These are phyloP conservation scores for Lentinula guzmanii DNA, from an alignment of 768 basidiomycete genomes.

Conservation along the genomic window DNA sequence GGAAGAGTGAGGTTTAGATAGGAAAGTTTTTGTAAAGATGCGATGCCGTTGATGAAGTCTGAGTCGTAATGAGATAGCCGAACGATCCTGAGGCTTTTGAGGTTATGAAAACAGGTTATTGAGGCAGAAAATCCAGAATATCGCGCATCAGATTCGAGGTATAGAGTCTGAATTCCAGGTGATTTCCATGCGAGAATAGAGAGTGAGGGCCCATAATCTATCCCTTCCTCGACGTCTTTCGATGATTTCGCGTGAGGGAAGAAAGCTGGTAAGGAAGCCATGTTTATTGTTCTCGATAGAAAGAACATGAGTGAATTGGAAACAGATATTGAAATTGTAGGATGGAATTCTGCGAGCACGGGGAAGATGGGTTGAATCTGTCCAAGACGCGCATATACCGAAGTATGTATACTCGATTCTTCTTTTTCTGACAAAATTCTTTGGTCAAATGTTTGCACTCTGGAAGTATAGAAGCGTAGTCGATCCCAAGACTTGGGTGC, in stretches of 20 bases:
- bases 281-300: not conserved
- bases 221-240: not conserved
- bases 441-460: not conserved
- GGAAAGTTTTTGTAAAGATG: not conserved
- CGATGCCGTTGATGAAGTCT: not conserved
- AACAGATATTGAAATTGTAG: not conserved
- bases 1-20: not conserved
- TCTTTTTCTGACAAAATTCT: not conserved
- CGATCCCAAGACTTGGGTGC: not conserved
- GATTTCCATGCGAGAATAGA: conserved; percentile 1
- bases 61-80: not conserved
- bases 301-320: conserved; percentile 1
- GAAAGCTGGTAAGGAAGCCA: not conserved
- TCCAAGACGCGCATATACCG: conserved; percentile 2
- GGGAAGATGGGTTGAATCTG: not conserved
- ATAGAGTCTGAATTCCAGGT: not conserved
- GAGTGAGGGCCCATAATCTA: not conserved
- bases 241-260: not conserved
- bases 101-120: not conserved
- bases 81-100: not conserved
- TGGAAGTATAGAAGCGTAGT: not conserved
- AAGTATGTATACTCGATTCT: not conserved
- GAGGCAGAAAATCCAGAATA: not conserved
- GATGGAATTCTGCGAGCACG: not conserved
- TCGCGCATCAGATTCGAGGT: not conserved